Base-by-base conservation (phyloP, 768 basidiomycete species). In the Leccinum ochraceum region DNA sequence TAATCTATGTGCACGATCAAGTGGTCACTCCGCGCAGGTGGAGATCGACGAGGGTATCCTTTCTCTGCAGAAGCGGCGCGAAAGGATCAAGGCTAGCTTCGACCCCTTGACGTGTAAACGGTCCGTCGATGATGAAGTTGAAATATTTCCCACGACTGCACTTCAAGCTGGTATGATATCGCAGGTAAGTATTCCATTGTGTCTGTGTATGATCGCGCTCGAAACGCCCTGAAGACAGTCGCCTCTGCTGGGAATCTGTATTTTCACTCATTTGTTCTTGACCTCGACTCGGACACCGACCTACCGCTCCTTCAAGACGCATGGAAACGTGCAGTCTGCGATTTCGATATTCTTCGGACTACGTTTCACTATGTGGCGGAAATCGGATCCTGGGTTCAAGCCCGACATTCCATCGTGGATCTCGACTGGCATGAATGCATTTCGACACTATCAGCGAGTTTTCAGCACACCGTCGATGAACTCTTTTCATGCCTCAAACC, bases 111-210 rank as follows among this genome's bases (percentile, higher is more conserved):
- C 54, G 4, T 64, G 55, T 42, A 71, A 68, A 55, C 60, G 73
- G 5, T 66, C 63, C 20, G 39, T 39, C 10, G 66, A 66, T 7
- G 81, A 82, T 56, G 59, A 69, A 26, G 71, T 77, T 7, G 59
- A 63, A 13, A 55, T 78, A 24, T 78, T 71, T 60, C 80, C 80
- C 11, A 77, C 78, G 6, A 82, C 80, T 6, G 72, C 71, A 22
- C 69, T 82, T 20, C 81, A 82, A 66, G 71, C 79, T 16, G 81
- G 81, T 11, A 81, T 82, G 80, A 63, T 82, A 46, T 81, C 81
- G 3, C 81, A 82, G 72, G 81, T 80, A 59, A 58, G 20, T 34
- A 13, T 53, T 57, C 46, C 57, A 32, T 30, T 48, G 5, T 24
- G 17, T 22, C 10, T 13, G 53, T 42, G 20, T 39, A 30, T 20